Percentiles rank a stretch among this genome's conserved stretches.
These are phyloP conservation scores for Aspergillaceae sp. DNA, from an alignment of 2,329 filamentous ascomycete genomes.

Conservation along the genomic window DNA sequence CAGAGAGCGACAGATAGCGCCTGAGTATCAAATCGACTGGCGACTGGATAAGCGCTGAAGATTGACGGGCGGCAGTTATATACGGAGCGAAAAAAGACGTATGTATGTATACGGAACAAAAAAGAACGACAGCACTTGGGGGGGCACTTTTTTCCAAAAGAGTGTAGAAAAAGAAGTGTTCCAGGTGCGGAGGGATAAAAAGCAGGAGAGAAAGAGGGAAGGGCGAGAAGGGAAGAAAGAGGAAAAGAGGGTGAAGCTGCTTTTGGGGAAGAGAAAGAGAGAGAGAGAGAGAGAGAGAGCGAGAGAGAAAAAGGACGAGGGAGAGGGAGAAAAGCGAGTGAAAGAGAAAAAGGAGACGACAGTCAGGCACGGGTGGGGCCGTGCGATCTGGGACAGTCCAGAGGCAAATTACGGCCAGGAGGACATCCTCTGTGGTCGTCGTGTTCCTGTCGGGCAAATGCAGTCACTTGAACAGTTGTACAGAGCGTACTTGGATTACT, in stretches of 20 bases:
- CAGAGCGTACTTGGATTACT: no score
- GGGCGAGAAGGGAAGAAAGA: neutral
- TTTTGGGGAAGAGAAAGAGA: neutral
- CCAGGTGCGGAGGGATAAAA: slow-evolving; percentile 2
- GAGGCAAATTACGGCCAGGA: slow-evolving; percentile 8
- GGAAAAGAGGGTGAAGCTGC: neutral
- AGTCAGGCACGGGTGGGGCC: slow-evolving; percentile 8
- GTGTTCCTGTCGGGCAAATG: no score
- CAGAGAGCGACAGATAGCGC: neutral
- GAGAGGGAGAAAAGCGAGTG: neutral
- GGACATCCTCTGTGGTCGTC: neutral
- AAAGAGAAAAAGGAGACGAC: neutral
- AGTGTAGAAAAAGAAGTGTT: slow-evolving; percentile 6
- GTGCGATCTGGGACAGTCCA: slow-evolving; percentile 12
- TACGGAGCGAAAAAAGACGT: slow-evolving; percentile 1
- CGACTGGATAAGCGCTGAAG: slow-evolving; percentile 4
- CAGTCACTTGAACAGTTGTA: no score
- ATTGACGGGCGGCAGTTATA: slow-evolving; percentile 20
- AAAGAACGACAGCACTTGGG: slow-evolving; percentile 27
- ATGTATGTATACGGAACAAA: slow-evolving; percentile 7
- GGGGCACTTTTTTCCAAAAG: slow-evolving; percentile 14
- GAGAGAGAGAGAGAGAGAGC: neutral
- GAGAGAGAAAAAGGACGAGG: no score
- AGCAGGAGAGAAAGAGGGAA: slow-evolving; percentile 3
- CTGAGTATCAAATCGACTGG: neutral